Conservation (phyloP, 2,329 filamentous ascomycete species). For the Fusarium anguioides region DNA sequence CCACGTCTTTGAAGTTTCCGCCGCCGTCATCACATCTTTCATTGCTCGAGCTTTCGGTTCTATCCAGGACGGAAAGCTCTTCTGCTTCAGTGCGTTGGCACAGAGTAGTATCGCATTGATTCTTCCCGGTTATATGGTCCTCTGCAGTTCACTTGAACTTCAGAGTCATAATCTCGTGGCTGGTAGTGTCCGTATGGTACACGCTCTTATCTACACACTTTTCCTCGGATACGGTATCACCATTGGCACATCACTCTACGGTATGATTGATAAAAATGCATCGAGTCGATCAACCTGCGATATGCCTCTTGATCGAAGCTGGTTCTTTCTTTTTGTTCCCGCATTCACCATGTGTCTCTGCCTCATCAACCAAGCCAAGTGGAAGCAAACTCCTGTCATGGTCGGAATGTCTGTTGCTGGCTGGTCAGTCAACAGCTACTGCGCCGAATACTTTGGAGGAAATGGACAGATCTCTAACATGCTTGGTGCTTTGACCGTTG, state of each 20-base stretch:
- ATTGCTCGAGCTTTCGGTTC: constrained; percentile 76
- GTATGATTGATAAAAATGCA: constrained; percentile 68
- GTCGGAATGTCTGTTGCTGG: constrained; percentile 77
- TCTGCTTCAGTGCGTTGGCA: constrained; percentile 78
- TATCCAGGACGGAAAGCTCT: constrained; percentile 66
- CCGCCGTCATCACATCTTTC: constrained; percentile 74
- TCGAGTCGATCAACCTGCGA: constrained; percentile 57
- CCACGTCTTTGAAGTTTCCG: constrained; percentile 63
- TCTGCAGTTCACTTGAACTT: constrained; percentile 68
- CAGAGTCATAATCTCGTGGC: constrained; percentile 77
- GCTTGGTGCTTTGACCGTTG: constrained; percentile 79
- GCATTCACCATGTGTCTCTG: constrained; percentile 79
- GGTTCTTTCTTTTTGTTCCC: constrained; percentile 78
- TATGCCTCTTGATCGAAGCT: constrained; percentile 56
- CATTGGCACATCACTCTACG: constrained; percentile 74
- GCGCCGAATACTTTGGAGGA: constrained; percentile 70
- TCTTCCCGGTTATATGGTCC: constrained; percentile 68
- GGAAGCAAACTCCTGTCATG: constrained; percentile 82
- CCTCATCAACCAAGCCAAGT: constrained; percentile 85
- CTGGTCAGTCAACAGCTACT: constrained; percentile 81
- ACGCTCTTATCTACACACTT: constrained; percentile 79
- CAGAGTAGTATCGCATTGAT: constrained; percentile 82
- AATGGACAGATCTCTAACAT: constrained; percentile 83
- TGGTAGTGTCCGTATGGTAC: constrained; percentile 79
- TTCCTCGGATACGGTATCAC: constrained; percentile 81